Percentiles rank a stretch among this genome's conserved stretches.
phyloP scores from a whole-genome alignment of 257 asterid species.

The Solanum lycopersicoides region DNA sequence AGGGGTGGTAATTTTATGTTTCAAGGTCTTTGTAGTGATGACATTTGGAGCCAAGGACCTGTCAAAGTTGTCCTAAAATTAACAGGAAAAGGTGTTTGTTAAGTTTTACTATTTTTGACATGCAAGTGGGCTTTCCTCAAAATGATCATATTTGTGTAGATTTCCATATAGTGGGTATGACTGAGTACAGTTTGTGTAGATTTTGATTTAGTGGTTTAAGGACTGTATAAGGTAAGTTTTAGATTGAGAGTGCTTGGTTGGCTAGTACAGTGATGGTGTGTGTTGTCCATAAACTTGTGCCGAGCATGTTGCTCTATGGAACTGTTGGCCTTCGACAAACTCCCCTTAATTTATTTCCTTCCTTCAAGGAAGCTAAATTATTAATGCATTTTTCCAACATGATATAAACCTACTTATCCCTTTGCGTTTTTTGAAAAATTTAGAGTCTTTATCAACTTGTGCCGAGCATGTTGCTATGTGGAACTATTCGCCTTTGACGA shows the following conservation, averaged over 20 bases:
- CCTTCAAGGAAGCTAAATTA: background rate
- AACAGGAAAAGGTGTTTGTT: background rate
- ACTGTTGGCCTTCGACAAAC: background rate
- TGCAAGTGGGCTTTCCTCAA: background rate
- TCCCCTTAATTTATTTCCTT: background rate
- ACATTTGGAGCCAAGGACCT: background rate
- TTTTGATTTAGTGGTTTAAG: background rate
- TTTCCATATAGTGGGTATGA: background rate
- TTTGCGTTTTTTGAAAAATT: background rate
- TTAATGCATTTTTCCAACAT: background rate
- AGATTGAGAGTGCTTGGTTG: background rate
- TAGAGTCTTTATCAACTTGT: background rate
- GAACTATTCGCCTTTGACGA: background rate
- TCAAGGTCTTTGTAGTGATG: background rate
- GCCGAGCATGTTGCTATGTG: background rate
- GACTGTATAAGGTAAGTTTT: background rate
- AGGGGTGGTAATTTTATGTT: background rate
- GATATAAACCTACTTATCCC: background rate
- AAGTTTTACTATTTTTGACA: background rate
- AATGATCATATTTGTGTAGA: background rate
- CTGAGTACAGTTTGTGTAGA: background rate
- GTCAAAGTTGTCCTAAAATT: background rate
- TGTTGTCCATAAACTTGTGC: background rate
- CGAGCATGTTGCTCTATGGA: background rate
- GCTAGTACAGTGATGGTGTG: background rate